Evolutionary conservation across 2,329 filamentous ascomycete species (phyloP).

Genomic region (Botryosphaeria agaves): DNA sequence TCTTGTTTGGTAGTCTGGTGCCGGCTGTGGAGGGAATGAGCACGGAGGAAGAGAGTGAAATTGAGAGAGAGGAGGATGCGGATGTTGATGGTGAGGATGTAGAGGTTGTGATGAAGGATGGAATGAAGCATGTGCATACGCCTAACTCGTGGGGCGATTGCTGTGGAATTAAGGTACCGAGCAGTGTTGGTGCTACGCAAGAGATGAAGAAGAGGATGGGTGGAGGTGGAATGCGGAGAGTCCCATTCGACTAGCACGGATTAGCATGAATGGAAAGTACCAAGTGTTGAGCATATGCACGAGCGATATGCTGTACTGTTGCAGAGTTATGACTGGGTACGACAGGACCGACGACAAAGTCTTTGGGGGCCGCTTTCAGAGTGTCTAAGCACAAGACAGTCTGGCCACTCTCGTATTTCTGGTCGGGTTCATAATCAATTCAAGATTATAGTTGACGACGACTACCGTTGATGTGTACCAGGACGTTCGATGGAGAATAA

Average conservation of each 20-base stretch:
- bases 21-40: constrained; percentile 73
- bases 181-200: constrained; percentile 76
- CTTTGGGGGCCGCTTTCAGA: no score
- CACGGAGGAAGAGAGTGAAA: constrained; percentile 36
- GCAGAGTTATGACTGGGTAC: no score
- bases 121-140: constrained; percentile 54
- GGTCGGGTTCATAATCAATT: no score
- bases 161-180: constrained; percentile 94
- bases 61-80: constrained; percentile 24
- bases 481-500: no score
- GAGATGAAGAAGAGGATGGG: constrained; percentile 64
- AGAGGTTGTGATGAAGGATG: constrained; percentile 48
- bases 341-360: no score
- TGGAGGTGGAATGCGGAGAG: constrained; percentile 47
- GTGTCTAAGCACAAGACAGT: no score
- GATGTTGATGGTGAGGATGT: constrained; percentile 30
- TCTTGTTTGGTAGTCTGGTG: constrained; percentile 76
- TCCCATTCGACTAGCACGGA: constrained; percentile 74
- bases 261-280: no score
- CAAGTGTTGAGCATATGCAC: no score
- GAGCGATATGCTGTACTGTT: no score
- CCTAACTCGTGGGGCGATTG: constrained; percentile 73
- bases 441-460: no score
- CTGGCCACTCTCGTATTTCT: no score
- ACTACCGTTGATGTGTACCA: no score